phyloP scores from a whole-genome alignment of 2,329 filamentous ascomycete species.

The Nemania sp. region DNA sequence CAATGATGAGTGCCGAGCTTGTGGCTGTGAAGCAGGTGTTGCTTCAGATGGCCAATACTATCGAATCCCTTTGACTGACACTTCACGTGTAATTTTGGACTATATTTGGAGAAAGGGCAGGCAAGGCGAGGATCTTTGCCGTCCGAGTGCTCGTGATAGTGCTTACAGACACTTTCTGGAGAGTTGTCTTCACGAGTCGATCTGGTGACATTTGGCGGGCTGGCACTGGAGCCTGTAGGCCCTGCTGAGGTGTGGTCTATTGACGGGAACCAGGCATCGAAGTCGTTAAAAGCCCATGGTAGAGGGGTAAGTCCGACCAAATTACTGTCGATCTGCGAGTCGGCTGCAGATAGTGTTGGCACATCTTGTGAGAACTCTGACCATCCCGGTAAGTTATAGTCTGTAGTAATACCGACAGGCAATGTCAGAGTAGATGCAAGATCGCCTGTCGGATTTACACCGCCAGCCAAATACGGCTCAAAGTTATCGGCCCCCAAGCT shows the following conservation, averaged over 20 bases:
- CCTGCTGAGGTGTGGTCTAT: background rate
- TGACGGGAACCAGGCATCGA: background rate
- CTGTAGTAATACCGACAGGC: background rate
- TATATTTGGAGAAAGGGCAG: slow-evolving; percentile 18
- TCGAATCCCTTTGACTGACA: slow-evolving; percentile 9
- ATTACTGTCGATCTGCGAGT: background rate
- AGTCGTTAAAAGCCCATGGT: background rate
- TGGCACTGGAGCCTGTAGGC: background rate
- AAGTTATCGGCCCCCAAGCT: background rate
- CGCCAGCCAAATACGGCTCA: background rate
- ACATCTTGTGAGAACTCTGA: background rate
- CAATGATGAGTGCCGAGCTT: slow-evolving; percentile 14
- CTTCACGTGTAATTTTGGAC: slow-evolving; percentile 1
- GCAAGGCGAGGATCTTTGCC: background rate
- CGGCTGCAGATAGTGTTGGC: background rate
- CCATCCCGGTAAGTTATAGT: background rate
- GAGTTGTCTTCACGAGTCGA: background rate
- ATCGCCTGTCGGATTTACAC: background rate
- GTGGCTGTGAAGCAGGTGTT: slow-evolving; percentile 8
- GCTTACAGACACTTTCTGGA: background rate
- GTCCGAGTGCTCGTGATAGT: background rate
- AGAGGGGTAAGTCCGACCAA: background rate
- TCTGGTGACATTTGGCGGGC: background rate
- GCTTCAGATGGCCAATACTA: slow-evolving; percentile 7
- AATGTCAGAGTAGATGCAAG: background rate